Base-by-base conservation (phyloP, 805 yeast species). In the Ogataea chonburiensis region DNA sequence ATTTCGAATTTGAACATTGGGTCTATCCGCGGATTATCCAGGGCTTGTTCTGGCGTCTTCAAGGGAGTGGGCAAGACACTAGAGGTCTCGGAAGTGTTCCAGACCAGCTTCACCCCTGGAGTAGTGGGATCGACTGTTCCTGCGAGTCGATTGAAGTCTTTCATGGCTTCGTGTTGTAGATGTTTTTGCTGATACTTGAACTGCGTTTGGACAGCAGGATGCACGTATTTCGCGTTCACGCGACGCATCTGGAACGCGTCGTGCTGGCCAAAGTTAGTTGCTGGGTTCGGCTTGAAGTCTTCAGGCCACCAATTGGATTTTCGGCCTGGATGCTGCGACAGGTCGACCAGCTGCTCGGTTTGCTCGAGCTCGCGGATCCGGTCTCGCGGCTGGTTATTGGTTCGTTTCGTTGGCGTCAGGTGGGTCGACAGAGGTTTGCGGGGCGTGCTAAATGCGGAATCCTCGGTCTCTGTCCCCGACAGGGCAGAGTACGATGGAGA, bases 271-370 rank as follows among this genome's bases (percentile, higher is more conserved):
- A 51, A 50, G 23, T 51, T 50, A 6, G 42, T 37, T 6, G 21
- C 34, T 7, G 63, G 58, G 35, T 63, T 63, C 3, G 58, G 55
- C 24, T 49, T 49, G 47, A 64, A 64, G 34, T 64, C 67, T 37
- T 61, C 67, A 3, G 63, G 57, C 42, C 54, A 59, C 68, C 68
- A 63, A 5, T 47, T 43, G 7, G 58, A 33, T 4, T 48, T 38
- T 2, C 53, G 39, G 8, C 21, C 18, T 3, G 64, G 64, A 38
- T 63, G 52, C 3, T 7, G 14, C 2, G 60, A 43, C 3, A 61
- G 34, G 34, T 63, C 56, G 5, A 57, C 24, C 40, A 20, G 16
- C 28, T 21, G 32, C 18, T 25, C 15, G 17, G 17, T 8, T 5
- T 18, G 24, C 9, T 26, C 31, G 17, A 46, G 23, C n/a, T 37